Evolutionary conservation across 2,329 filamentous ascomycete genomes (phyloP), one percentile per base, ranked within the genome.

Genomic region (Aureobasidium melanogenum): DNA sequence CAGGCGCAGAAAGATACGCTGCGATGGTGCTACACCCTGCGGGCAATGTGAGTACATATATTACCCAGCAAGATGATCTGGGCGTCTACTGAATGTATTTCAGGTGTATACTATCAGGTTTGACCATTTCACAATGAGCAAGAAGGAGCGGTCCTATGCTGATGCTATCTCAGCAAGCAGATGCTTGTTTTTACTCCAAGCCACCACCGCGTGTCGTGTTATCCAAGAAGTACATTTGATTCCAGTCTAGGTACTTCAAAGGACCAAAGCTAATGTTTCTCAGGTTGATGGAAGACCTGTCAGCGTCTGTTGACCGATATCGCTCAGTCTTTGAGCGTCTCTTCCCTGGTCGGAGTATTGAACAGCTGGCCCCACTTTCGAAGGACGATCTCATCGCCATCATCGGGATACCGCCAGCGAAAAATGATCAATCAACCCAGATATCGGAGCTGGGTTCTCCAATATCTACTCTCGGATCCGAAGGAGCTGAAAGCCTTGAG

Each of bases 1-100:
- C 75, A 86, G 91, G 70, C 82, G 89, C 66, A 83, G 89, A 64
- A 94, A 93, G 74, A 93, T 93, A 60, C 86, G 89, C 65, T 94
- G 89, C 70, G 88, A 92, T 75, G 89, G 89, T 60, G 83, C 87
- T 66, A 87, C 90, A 69, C 89, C 89, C 12, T 94, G 89, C 70
- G 88, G 88, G 39, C 89, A 91, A 71, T 94, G 89, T 71, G 82
- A 89, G 62, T 91, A 30, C 8, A 32, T 3, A 36, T 15, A 1
- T 3, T 3, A 15, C 32, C 28, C 4, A 32, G 28, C 30, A 2
- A 9, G 10, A 9, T 6, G 10, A 3, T 36, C 12, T 36, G 32
- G 6, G 28, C 30, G 3, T 2, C 48, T 34, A 38, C 55, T 46
- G 24, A 47, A 17, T 9, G 1, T 5, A 1, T 41, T 24, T 3